Evolutionary conservation across 164 flowering plant genomes (phyloP).

Genomic region (Vitis rupestris): DNA sequence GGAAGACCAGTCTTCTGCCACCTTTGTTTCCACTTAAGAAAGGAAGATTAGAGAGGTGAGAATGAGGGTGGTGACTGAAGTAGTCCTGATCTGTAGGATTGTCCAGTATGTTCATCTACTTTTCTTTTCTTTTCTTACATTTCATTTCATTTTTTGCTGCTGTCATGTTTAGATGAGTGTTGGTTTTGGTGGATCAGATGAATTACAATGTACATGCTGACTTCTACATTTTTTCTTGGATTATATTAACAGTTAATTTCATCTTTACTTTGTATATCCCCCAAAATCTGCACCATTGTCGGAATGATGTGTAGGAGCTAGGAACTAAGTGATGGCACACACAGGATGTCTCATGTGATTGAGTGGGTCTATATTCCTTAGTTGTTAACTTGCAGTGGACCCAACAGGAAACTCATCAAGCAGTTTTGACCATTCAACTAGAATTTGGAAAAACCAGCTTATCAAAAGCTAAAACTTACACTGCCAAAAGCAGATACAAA

Average conservation of each 20-base stretch:
- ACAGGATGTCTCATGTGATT: conserved; percentile 10
- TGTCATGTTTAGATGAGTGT: conserved; percentile 13
- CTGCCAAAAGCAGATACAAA: too few species aligned
- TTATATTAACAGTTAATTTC: not conserved
- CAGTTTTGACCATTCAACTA: too few species aligned
- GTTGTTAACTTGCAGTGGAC: too few species aligned
- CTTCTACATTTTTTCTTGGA: conserved; percentile 5
- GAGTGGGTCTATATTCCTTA: not conserved
- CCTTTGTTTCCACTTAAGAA: conserved; percentile 67
- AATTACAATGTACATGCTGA: conserved; percentile 29
- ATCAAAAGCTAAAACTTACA: too few species aligned
- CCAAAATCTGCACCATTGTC: not conserved
- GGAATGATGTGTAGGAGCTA: conserved; percentile 1
- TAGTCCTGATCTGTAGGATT: conserved; percentile 12
- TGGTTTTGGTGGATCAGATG: conserved; percentile 20
- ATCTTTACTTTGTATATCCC: not conserved
- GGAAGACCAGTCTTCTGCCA: conserved; percentile 51
- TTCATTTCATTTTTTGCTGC: not conserved
- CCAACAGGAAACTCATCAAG: conserved; percentile 10
- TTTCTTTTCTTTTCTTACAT: conserved; percentile 4
- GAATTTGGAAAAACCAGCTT: too few species aligned
- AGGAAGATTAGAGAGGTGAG: conserved; percentile 46
- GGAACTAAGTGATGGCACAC: conserved; percentile 8
- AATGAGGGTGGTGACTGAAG: conserved; percentile 5
- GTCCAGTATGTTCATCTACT: conserved; percentile 2